phyloP scores from a whole-genome alignment of 176 grass and related monocot genomes.

The Bolboschoenus planiculmis region DNA sequence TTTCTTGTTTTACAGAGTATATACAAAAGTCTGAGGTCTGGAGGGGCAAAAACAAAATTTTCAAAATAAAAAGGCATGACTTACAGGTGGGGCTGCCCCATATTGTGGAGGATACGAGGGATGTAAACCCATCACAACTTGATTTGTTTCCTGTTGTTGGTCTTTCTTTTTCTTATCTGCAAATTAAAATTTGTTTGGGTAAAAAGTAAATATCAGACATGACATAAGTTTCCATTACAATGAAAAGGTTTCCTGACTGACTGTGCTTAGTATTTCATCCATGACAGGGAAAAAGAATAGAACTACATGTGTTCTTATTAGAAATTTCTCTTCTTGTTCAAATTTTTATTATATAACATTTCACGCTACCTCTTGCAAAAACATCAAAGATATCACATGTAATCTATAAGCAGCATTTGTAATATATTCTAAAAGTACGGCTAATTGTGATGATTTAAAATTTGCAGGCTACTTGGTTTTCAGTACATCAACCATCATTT shows the following conservation, averaged over 20 bases:
- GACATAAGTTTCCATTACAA: background rate
- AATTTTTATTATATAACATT: background rate
- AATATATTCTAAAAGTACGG: background rate
- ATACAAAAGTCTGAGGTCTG: background rate
- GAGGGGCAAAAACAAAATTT: background rate
- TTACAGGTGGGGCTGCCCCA: conserved; percentile 75
- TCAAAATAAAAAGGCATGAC: background rate
- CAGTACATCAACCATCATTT: background rate
- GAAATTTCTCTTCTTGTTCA: background rate
- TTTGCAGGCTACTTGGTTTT: background rate
- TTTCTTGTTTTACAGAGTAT: background rate
- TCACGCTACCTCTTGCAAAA: conserved; percentile 5
- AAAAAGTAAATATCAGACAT: conserved; percentile 24
- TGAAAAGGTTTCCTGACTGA: conserved; percentile 8
- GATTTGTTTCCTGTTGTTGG: conserved; percentile 62
- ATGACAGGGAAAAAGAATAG: background rate
- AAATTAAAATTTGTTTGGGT: conserved; percentile 32
- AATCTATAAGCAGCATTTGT: no score
- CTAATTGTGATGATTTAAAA: background rate
- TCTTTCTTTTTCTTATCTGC: conserved; percentile 94
- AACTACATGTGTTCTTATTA: background rate
- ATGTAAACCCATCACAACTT: conserved; percentile 52
- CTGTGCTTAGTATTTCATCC: conserved; percentile 1
- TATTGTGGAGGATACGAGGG: conserved; percentile 61
- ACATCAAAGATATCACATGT: background rate